These are phyloP conservation scores for Cinnamomum micranthum DNA, from an alignment of 164 flowering plant genomes.

Conservation along the genomic window DNA sequence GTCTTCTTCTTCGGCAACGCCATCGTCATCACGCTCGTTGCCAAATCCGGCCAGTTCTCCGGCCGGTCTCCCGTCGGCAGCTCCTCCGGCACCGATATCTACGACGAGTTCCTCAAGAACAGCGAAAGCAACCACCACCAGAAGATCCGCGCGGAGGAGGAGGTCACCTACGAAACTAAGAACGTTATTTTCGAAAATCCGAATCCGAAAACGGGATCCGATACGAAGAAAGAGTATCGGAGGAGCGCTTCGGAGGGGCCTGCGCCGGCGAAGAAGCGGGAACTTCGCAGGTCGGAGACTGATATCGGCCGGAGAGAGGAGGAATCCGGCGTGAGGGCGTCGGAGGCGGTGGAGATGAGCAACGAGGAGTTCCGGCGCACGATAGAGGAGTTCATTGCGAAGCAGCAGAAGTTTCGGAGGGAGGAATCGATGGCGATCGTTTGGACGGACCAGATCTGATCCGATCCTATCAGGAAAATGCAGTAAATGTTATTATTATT, in stretches of 20 bases:
- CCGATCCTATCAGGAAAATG: not conserved
- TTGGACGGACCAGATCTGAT: constrained; percentile 12
- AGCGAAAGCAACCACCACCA: constrained; percentile 15
- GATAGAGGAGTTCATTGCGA: constrained; percentile 38
- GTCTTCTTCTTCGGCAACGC: constrained; percentile 63
- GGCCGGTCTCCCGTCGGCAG: not conserved
- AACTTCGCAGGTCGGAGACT: constrained; percentile 52
- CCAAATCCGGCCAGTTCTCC: constrained; percentile 44
- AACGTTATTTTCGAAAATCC: constrained; percentile 11
- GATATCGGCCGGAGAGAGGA: constrained; percentile 19
- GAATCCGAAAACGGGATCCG: not conserved
- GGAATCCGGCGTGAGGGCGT: constrained; percentile 1
- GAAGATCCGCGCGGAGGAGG: constrained; percentile 6
- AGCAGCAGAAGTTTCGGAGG: constrained; percentile 23
- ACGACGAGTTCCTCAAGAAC: constrained; percentile 39
- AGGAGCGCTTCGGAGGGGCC: constrained; percentile 46
- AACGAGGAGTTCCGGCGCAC: constrained; percentile 36
- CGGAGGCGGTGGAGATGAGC: constrained; percentile 19
- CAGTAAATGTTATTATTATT: too few relatives aligned
- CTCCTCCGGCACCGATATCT: constrained; percentile 18
- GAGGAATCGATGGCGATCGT: constrained; percentile 33
- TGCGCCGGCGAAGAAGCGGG: not conserved
- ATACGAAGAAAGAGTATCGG: constrained; percentile 6
- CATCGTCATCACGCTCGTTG: constrained; percentile 40
- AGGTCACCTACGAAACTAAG: constrained; percentile 24